Evolutionary conservation across 2,329 filamentous ascomycete genomes (phyloP).

Genomic region (Claviceps pusilla): DNA sequence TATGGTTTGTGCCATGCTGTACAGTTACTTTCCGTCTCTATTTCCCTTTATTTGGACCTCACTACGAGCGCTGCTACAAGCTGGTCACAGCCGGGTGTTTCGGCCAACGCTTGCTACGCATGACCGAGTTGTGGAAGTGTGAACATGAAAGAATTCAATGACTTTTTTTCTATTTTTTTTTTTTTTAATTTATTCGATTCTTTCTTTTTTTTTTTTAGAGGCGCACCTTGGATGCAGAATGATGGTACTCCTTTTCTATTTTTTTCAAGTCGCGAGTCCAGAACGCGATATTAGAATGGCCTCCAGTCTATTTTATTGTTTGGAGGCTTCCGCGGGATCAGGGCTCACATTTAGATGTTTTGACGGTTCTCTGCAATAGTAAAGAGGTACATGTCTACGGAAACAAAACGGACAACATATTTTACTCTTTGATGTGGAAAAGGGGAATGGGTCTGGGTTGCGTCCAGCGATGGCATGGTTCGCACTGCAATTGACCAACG

Average conservation of each 20-base stretch:
- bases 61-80: slow-evolving; percentile 17
- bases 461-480: not conserved
- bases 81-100: slow-evolving; percentile 10
- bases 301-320: not conserved
- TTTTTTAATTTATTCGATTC: no score
- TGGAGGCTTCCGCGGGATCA: not conserved
- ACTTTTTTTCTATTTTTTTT: not conserved
- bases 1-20: slow-evolving; percentile 34
- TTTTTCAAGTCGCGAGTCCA: not conserved
- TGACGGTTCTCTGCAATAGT: not conserved
- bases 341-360: not conserved
- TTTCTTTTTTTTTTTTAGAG: no score
- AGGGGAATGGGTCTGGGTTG: not conserved
- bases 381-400: not conserved
- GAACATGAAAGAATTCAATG: slow-evolving; percentile 4
- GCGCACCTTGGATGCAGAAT: not conserved
- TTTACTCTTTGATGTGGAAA: not conserved
- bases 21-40: slow-evolving; percentile 35
- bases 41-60: slow-evolving; percentile 22
- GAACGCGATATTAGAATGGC: no score
- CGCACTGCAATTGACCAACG: not conserved
- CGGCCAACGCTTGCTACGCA: slow-evolving; percentile 13
- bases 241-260: not conserved
- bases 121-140: slow-evolving; percentile 15
- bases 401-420: not conserved